Evolutionary conservation across 2,329 filamentous ascomycete species (phyloP).

Genomic region (Xylariaceae sp.): DNA sequence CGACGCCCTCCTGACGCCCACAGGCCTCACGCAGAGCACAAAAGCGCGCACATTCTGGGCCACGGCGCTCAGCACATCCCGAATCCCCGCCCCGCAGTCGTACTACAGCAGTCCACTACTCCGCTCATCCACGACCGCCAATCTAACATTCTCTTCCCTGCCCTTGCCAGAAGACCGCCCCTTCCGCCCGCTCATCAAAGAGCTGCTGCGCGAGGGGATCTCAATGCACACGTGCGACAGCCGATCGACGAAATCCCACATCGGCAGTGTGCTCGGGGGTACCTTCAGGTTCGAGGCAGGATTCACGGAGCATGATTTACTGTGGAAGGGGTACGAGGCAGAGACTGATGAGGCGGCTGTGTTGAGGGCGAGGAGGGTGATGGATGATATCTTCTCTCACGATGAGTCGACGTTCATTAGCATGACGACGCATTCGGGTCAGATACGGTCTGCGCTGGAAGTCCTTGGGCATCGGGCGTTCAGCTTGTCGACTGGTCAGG

Average conservation of each 20-base stretch:
- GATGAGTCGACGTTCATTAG: constrained; percentile 56
- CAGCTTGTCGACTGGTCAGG: constrained; percentile 61
- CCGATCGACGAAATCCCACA: constrained; percentile 53
- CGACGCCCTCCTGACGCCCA: constrained; percentile 59
- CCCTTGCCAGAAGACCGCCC: constrained; percentile 46
- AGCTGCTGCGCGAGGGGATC: constrained; percentile 63
- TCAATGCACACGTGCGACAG: constrained; percentile 68
- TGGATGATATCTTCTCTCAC: constrained; percentile 56
- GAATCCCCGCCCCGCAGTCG: constrained; percentile 58
- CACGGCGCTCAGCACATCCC: constrained; percentile 47
- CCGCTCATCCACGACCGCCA: constrained; percentile 62
- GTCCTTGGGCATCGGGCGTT: constrained; percentile 63
- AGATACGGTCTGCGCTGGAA: constrained; percentile 50
- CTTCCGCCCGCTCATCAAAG: constrained; percentile 62
- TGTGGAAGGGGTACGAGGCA: constrained; percentile 42
- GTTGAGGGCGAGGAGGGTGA: constrained; percentile 44
- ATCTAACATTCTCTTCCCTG: constrained; percentile 57
- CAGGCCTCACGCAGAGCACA: constrained; percentile 55
- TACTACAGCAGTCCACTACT: constrained; percentile 66
- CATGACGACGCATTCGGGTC: constrained; percentile 59
- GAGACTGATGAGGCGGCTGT: constrained; percentile 49
- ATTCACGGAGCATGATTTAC: constrained; percentile 54
- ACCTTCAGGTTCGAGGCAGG: constrained; percentile 56
- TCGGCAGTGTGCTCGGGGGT: constrained; percentile 52
- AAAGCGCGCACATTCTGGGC: constrained; percentile 60